Conservation (phyloP, 495 filamentous ascomycete genomes). For the Cairneyella variabilis region DNA sequence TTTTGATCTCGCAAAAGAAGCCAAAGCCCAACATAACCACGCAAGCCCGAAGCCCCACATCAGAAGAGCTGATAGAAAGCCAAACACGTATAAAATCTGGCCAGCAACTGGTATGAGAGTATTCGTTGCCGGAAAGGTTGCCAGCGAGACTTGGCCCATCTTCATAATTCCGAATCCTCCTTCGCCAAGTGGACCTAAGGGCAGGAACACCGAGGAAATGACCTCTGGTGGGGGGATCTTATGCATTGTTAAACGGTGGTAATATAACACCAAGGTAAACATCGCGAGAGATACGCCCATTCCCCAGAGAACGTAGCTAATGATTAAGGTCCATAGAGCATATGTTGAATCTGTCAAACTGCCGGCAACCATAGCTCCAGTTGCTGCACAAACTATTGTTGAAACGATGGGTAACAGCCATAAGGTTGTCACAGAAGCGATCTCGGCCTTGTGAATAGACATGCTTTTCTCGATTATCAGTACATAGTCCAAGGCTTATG, state of each 20-base stretch:
- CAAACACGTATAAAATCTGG: constrained; percentile 47
- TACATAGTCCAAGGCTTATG: background rate
- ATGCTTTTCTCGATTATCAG: constrained; percentile 6
- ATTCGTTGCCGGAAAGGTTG: constrained; percentile 44
- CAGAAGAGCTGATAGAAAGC: constrained; percentile 48
- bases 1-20: constrained; percentile 20
- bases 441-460: constrained; percentile 11
- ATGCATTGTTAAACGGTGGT: constrained; percentile 53
- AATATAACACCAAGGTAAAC: constrained; percentile 54
- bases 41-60: constrained; percentile 58
- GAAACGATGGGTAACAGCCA: constrained; percentile 59
- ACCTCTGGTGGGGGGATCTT: constrained; percentile 53
- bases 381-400: constrained; percentile 50
- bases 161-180: constrained; percentile 54
- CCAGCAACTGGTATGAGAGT: constrained; percentile 41
- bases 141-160: constrained; percentile 47
- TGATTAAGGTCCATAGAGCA: constrained; percentile 51
- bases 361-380: constrained; percentile 51
- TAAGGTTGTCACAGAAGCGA: constrained; percentile 46
- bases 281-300: constrained; percentile 51
- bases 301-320: constrained; percentile 57
- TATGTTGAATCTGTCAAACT: constrained; percentile 44
- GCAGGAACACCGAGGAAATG: constrained; percentile 57
- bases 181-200: constrained; percentile 55
- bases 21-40: constrained; percentile 56